Evolutionary conservation across 2,329 filamentous ascomycete genomes (phyloP).

Genomic region (Neopestalotiopsis clavispora): DNA sequence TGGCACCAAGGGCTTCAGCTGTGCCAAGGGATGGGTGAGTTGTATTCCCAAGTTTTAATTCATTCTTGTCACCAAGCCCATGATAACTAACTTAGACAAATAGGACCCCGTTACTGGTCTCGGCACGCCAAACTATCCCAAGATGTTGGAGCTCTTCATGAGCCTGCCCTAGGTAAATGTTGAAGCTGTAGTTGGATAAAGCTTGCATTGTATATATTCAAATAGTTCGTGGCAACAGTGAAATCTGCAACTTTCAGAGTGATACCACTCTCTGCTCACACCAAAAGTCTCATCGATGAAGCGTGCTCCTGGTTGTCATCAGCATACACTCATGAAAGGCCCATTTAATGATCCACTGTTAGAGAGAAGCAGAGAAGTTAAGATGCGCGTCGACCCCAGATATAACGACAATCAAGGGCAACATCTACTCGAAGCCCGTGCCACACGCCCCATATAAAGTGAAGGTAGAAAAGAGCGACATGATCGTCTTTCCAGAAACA

Average conservation of each 20-base stretch:
- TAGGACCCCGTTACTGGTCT: conserved; percentile 14
- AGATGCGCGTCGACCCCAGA: not conserved
- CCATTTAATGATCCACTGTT: no score
- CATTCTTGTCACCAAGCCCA: not conserved
- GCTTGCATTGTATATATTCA: not conserved
- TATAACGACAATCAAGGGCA: not conserved
- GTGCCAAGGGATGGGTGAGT: conserved; percentile 13
- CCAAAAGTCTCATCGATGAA: no score
- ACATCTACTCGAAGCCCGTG: no score
- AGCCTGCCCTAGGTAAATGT: not conserved
- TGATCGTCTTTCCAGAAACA: no score
- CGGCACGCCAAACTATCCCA: conserved; percentile 13
- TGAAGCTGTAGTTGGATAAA: not conserved
- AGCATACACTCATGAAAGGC: no score
- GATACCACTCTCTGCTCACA: no score
- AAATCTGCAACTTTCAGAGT: not conserved
- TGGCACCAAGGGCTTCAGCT: conserved; percentile 5
- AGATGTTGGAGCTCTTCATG: conserved; percentile 14
- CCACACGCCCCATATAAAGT: no score
- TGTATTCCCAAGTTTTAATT: not conserved
- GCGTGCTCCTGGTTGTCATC: no score
- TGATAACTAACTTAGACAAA: not conserved
- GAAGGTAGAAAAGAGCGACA: no score
- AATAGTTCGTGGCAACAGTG: not conserved
- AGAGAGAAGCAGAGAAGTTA: no score